These are phyloP conservation scores for Starmerella roubikii DNA, from an alignment of 805 yeast genomes.

Conservation along the genomic window DNA sequence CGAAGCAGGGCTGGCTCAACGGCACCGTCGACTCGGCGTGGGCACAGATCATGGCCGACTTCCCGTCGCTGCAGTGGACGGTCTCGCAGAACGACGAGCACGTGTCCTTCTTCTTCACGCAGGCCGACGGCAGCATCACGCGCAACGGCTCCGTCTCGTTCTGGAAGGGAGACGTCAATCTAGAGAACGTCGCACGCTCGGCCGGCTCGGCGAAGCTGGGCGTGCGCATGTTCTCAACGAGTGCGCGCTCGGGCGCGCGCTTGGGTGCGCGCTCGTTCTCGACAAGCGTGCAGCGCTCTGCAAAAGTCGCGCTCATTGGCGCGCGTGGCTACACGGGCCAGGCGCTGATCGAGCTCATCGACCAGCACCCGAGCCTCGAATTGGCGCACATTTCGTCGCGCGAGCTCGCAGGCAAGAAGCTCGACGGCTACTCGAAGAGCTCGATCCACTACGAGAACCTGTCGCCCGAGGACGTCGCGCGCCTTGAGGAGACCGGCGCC, in stretches of 20 bases:
- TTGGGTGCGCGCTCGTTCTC: background rate
- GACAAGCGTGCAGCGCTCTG: slow-evolving; percentile 10
- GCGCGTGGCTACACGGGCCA: slow-evolving; percentile 98
- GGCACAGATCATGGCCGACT: slow-evolving; percentile 64
- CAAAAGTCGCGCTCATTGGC: slow-evolving; percentile 80
- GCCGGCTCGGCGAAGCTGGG: slow-evolving; percentile 23
- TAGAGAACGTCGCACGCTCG: slow-evolving; percentile 40
- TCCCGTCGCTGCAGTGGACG: slow-evolving; percentile 66
- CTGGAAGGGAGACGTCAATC: slow-evolving; percentile 80
- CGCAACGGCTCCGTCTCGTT: slow-evolving; percentile 80
- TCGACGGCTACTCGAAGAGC: slow-evolving; percentile 74
- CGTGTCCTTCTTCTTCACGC: slow-evolving; percentile 79
- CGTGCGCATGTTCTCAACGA: background rate
- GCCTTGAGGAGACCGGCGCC: slow-evolving; percentile 57
- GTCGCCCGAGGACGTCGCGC: slow-evolving; percentile 71
- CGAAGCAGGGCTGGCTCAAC: slow-evolving; percentile 91
- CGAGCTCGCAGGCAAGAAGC: slow-evolving; percentile 75
- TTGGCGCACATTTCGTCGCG: slow-evolving; percentile 90
- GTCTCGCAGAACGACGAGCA: slow-evolving; percentile 84
- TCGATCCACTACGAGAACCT: slow-evolving; percentile 72
- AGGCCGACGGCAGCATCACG: slow-evolving; percentile 86
- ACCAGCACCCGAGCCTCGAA: slow-evolving; percentile 77
- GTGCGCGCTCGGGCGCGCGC: slow-evolving; percentile 3
- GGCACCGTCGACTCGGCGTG: slow-evolving; percentile 93
- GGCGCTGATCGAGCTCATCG: slow-evolving; percentile 74